A percentile compares a stretch with the other conserved stretches of the same genome.
Conservation (phyloP, 768 basidiomycete species). For the Trametes meyenii region DNA sequence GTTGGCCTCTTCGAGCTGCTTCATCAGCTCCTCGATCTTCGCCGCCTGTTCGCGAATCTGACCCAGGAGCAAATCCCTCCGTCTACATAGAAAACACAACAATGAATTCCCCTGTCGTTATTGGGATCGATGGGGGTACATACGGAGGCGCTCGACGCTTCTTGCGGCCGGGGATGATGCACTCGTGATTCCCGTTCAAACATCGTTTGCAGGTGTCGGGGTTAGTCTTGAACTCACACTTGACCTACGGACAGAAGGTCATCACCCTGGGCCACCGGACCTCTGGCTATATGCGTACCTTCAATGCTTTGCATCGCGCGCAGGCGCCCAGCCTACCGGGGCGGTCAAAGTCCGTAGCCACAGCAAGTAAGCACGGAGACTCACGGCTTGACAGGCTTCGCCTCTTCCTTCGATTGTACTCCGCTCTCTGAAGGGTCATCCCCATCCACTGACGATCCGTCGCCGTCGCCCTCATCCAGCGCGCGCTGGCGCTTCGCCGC, state of each 20-base stretch:
- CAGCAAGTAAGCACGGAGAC: background rate
- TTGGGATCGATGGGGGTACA: constrained; percentile 31
- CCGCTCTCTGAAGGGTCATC: constrained; percentile 17
- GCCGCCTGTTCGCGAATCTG: constrained; percentile 76
- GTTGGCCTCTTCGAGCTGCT: constrained; percentile 57
- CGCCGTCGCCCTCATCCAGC: constrained; percentile 23
- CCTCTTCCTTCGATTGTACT: constrained; percentile 18
- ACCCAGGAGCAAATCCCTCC: constrained; percentile 78
- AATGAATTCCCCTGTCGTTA: background rate
- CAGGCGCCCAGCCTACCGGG: constrained; percentile 56
- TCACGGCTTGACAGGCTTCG: constrained; percentile 25
- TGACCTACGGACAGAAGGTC: constrained; percentile 51
- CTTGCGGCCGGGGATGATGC: constrained; percentile 82
- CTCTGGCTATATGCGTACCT: constrained; percentile 35
- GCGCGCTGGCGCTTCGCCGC: constrained; percentile 24
- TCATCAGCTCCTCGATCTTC: constrained; percentile 73
- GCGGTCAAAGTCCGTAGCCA: background rate
- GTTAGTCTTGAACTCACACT: constrained; percentile 74
- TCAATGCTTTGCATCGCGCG: constrained; percentile 65
- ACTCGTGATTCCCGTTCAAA: constrained; percentile 68
- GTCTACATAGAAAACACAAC: constrained; percentile 43
- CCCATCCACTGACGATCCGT: constrained; percentile 15
- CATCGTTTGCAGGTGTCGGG: constrained; percentile 79
- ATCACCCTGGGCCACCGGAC: background rate
- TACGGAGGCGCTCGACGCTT: constrained; percentile 80